Conservation (phyloP, 345 rosid genomes). For the Laguncularia racemosa region DNA sequence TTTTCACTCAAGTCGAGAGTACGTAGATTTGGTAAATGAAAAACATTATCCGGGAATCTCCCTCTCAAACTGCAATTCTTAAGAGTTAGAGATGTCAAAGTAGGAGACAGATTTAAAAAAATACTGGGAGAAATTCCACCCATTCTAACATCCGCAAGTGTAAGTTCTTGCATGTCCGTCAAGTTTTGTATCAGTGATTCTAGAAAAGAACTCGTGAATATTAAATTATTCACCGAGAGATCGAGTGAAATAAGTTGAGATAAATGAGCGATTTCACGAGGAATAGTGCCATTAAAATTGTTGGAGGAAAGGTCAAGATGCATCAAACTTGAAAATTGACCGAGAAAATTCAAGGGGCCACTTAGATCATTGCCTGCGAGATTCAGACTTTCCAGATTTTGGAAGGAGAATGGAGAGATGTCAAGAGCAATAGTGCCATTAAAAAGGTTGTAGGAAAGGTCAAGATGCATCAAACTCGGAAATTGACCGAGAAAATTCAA, state of each 20-base stretch:
- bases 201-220: neutral
- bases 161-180: slow-evolving; percentile 3
- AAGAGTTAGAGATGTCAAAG: neutral
- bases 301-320: neutral
- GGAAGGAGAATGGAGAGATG: slow-evolving; percentile 6
- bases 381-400: slow-evolving; percentile 2
- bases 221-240: neutral
- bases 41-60: slow-evolving; percentile 2
- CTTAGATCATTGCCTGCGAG: neutral
- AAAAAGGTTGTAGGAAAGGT: neutral
- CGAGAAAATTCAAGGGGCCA: neutral
- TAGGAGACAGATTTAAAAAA: slow-evolving; percentile 6
- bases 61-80: neutral
- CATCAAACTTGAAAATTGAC: neutral
- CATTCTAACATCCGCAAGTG: neutral
- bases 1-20: neutral
- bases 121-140: slow-evolving; percentile 1
- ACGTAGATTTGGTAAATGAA: slow-evolving; percentile 8
- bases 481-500: neutral
- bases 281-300: neutral
- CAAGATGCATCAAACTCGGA: neutral
- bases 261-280: slow-evolving; percentile 1
- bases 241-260: slow-evolving; percentile 2
- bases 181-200: neutral
- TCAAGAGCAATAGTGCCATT: neutral